A percentile compares a stretch with the other conserved stretches of the same genome.
Evolutionary conservation across 2,329 filamentous ascomycete species (phyloP).

Genomic region (Botryotinia narcissicola): DNA sequence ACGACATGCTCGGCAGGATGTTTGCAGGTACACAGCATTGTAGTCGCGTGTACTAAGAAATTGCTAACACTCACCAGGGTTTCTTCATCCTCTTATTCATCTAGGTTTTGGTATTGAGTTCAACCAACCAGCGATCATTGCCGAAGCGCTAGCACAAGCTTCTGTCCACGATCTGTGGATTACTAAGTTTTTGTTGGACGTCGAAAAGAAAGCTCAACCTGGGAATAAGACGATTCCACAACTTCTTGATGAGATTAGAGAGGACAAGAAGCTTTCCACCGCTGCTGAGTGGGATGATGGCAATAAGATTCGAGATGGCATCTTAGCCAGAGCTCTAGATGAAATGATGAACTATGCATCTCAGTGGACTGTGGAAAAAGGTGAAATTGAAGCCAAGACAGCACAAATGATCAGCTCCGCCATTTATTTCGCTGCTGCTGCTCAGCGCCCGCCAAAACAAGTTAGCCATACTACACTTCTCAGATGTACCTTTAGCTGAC

Average conservation of each 20-base stretch:
- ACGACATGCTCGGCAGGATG: constrained; percentile 67
- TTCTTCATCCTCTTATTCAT: constrained; percentile 80
- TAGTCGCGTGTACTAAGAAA: too few relatives aligned
- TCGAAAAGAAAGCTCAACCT: constrained; percentile 48
- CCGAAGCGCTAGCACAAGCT: constrained; percentile 74
- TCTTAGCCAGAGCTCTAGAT: constrained; percentile 60
- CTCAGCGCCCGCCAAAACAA: constrained; percentile 60
- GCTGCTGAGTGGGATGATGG: constrained; percentile 53
- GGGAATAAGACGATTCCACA: constrained; percentile 50
- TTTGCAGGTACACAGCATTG: constrained; percentile 52
- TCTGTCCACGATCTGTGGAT: constrained; percentile 63
- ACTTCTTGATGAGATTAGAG: constrained; percentile 59
- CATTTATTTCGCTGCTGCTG: constrained; percentile 49
- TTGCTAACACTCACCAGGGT: constrained; percentile 45
- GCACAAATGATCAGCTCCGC: constrained; percentile 69
- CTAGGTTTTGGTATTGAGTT: constrained; percentile 84
- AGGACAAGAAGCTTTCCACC: constrained; percentile 54
- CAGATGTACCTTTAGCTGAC: not conserved
- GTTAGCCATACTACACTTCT: constrained; percentile 6
- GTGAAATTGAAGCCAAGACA: constrained; percentile 49
- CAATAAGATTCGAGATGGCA: constrained; percentile 67
- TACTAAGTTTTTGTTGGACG: constrained; percentile 50
- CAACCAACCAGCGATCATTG: constrained; percentile 74
- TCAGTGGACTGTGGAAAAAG: constrained; percentile 56
- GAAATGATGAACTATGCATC: constrained; percentile 62